Base-by-base conservation (phyloP, 2,329 filamentous ascomycete species). In the Ceratocystis papillata region DNA sequence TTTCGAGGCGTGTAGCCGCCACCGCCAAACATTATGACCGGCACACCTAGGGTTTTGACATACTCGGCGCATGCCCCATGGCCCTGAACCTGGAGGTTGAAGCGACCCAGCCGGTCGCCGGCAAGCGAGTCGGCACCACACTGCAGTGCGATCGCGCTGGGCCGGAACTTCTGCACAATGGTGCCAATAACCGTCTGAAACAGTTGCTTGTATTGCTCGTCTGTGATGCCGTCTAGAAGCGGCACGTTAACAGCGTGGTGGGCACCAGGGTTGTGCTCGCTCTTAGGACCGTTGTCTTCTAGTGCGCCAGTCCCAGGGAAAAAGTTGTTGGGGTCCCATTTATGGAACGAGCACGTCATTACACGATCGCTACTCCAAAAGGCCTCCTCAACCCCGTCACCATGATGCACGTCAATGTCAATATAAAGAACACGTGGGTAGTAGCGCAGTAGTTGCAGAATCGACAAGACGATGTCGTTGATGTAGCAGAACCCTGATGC, bases 401-500 rank as follows among this genome's bases (percentile, higher is more conserved):
- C 90, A 70, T 96, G 90, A 73, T 96, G 90, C 1, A 96, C 90
- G 73, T 96, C 90, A 70, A 96, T 95, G 73, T 96, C 90, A 71
- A 97, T 92, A 76, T 97, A 96, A 67, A 97, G 81, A 6, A 97
- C 92, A 62, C 92, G 87, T 17, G 90, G 86, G 71, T 92, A 85
- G 72, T 87, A 83, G 37, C 89, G 87, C 17, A 97, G 80, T 8
- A 99, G 83, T 74, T 96, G 88, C 46, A 97, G 82, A 71, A 96
- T 94, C 45, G 89, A 90, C 60, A 99, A 83, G 67, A 97, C 94
- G 72, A 97, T 97, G 76, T 99, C 94, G 75, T 99, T 99, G 77
- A 97, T 91, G 77, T 99, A 99, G 78, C 94, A 99, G 76, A 99
- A 99, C 0, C 94, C 94, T 15, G 88, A 93, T 0, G 94, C 93